These are phyloP conservation scores for Rhynchospora pubera DNA, from an alignment of 176 grass and related monocot genomes.

Conservation along the genomic window DNA sequence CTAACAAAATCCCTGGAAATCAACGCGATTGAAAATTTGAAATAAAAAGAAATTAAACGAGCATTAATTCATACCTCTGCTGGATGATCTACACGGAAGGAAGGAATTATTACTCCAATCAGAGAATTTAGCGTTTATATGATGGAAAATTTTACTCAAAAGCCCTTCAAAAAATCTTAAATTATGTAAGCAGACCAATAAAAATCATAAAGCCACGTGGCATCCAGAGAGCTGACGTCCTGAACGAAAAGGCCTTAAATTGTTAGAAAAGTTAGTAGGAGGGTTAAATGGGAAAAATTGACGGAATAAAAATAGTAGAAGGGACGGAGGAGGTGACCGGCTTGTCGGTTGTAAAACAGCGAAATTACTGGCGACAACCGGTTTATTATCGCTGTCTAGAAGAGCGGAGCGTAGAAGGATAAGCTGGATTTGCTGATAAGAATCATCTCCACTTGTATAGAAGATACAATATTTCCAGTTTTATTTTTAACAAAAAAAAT, in stretches of 20 bases:
- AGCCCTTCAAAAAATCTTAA: background rate
- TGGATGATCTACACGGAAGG: background rate
- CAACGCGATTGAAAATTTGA: background rate
- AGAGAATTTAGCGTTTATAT: background rate
- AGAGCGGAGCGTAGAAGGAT: conserved; percentile 21
- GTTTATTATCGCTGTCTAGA: conserved; percentile 14
- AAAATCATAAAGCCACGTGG: background rate
- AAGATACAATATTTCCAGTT: background rate
- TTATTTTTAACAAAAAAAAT: background rate
- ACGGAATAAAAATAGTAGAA: conserved; percentile 1
- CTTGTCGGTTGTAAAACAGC: background rate
- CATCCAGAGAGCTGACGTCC: too few species aligned
- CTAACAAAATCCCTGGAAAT: background rate
- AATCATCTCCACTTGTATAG: background rate
- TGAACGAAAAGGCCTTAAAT: background rate
- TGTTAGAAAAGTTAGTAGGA: background rate
- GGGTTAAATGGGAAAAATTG: background rate
- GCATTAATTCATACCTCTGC: background rate
- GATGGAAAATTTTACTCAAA: background rate
- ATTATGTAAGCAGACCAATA: background rate
- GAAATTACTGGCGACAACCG: conserved; percentile 8
- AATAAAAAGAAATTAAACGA: conserved; percentile 1
- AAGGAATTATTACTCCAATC: conserved; percentile 1
- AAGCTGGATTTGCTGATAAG: background rate
- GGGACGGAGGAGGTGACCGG: background rate